Conservation (phyloP, 768 basidiomycete genomes). For the Panellus pusillus region DNA sequence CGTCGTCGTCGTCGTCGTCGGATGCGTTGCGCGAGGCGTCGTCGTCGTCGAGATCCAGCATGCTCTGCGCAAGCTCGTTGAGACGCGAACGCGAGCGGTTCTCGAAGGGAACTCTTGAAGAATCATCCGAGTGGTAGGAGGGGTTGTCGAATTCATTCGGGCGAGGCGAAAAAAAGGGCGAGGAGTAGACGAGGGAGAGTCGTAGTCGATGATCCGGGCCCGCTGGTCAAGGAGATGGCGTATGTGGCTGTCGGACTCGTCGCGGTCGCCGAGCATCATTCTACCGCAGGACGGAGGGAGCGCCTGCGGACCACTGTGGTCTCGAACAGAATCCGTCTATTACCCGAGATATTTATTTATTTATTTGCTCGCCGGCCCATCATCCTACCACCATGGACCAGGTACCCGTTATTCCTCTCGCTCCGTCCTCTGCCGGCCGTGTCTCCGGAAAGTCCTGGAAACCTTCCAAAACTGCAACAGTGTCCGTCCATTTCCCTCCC, state of each 20-base stretch:
- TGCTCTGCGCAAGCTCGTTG: slow-evolving; percentile 50
- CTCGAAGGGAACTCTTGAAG: slow-evolving; percentile 27
- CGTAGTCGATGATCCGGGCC: slow-evolving; percentile 46
- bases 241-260: slow-evolving; percentile 49
- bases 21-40: slow-evolving; percentile 34
- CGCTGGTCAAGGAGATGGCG: slow-evolving; percentile 55
- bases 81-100: slow-evolving; percentile 34
- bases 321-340: neutral
- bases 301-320: neutral
- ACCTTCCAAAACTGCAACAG: slow-evolving; percentile 45
- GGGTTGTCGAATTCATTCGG: slow-evolving; percentile 29
- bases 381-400: too few relatives aligned
- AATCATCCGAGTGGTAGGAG: slow-evolving; percentile 24
- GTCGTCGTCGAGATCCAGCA: slow-evolving; percentile 61
- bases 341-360: neutral
- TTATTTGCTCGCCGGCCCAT: too few relatives aligned
- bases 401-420: slow-evolving; percentile 33
- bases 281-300: neutral
- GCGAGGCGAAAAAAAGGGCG: slow-evolving; percentile 55
- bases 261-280: slow-evolving; percentile 42
- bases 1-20: slow-evolving; percentile 48
- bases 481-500: slow-evolving; percentile 35
- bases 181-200: slow-evolving; percentile 71
- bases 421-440: slow-evolving; percentile 64
- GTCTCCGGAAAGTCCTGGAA: slow-evolving; percentile 75